Base-by-base conservation (phyloP, 2,329 filamentous ascomycete genomes). In the Harringtonia aguacate region DNA sequence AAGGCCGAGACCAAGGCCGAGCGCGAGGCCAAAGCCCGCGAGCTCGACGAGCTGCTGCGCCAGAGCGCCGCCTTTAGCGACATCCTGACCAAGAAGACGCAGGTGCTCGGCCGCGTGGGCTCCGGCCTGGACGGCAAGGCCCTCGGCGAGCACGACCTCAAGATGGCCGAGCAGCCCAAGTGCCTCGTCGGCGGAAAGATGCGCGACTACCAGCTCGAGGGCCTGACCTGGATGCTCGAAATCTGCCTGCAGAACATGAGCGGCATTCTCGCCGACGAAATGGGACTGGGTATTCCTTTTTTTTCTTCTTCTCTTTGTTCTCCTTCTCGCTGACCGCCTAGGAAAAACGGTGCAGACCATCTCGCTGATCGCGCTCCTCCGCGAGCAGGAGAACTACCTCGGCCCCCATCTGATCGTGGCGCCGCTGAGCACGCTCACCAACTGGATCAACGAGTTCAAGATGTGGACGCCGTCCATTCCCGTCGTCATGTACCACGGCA, bases 291-390 rank as follows among this genome's bases (percentile, higher is more conserved):
- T 75, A 56, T 47, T 68, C 48, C 7, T 35, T n/a, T n/a, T 20
- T 20, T 8, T 3, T 20, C 9, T 4, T 4, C 7, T 21, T 18
- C 10, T 7, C 18, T 21, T 8, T 20, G n/a, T 36, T 21, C 21
- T 37, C n/a, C 4, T 15, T 15, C 13, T 14, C 20, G 21, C 36
- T 33, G 20, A 34, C 21, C 2, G 4, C 9, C 2, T 33, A 77
- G 86, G 87, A 5, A 95, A 95, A 67, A 95, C 89, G 0, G 77
- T 95, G 1, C 89, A 95, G 57, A 88, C 87, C 0, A 94, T 95
- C 33, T 81, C 87, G 0, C 73, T 95, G 49, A 81, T 95, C 33
- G 90, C 90, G 0, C 79, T 94, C 48, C 68, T 97, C 14, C 80
- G 90, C 52, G 89, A 97, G 55, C 83, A 90, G 52, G 86, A 90